These are phyloP conservation scores for Ustilago shanxiensis DNA, from an alignment of 1,284 basidiomycete genomes.

Conservation along the genomic window DNA sequence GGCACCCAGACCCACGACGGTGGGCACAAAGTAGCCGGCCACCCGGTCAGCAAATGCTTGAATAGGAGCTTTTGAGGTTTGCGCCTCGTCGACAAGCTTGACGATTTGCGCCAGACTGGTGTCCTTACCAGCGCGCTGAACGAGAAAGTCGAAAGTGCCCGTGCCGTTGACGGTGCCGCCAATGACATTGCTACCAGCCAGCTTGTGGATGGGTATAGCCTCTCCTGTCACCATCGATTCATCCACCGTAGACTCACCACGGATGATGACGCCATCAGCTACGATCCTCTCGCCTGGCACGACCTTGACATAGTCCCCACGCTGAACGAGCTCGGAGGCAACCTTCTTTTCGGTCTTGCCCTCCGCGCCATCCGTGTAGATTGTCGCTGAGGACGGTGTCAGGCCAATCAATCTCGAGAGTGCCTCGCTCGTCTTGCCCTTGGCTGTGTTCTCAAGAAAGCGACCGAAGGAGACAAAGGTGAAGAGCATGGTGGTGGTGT, in stretches of 20 bases:
- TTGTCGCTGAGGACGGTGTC: conserved; percentile 92
- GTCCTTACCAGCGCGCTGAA: conserved; percentile 94
- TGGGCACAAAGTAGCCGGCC: conserved; percentile 94
- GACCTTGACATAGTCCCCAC: conserved; percentile 92
- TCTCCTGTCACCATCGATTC: conserved; percentile 98
- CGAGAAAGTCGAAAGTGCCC: conserved; percentile 94
- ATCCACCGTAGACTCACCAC: conserved; percentile 88
- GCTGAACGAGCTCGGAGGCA: conserved; percentile 92
- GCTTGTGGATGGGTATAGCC: conserved; percentile 88
- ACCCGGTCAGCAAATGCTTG: conserved; percentile 95
- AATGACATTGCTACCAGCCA: conserved; percentile 84
- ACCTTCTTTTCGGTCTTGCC: conserved; percentile 85
- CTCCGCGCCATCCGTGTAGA: conserved; percentile 78
- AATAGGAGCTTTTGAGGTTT: conserved; percentile 97
- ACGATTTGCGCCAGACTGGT: conserved; percentile 97
- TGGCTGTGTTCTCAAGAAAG: conserved; percentile 95
- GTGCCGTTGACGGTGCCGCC: conserved; percentile 97
- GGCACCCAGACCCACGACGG: conserved; percentile 84
- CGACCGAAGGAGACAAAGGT: conserved; percentile 96
- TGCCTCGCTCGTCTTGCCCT: conserved; percentile 95
- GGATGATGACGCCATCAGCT: conserved; percentile 90
- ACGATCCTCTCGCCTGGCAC: conserved; percentile 97
- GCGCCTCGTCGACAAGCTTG: conserved; percentile 95
- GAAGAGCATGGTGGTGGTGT: conserved; percentile 98
- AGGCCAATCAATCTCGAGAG: conserved; percentile 95